These are phyloP conservation scores for Trebouxia sp. DNA, from an alignment of 139 green algal species.

Conservation along the genomic window DNA sequence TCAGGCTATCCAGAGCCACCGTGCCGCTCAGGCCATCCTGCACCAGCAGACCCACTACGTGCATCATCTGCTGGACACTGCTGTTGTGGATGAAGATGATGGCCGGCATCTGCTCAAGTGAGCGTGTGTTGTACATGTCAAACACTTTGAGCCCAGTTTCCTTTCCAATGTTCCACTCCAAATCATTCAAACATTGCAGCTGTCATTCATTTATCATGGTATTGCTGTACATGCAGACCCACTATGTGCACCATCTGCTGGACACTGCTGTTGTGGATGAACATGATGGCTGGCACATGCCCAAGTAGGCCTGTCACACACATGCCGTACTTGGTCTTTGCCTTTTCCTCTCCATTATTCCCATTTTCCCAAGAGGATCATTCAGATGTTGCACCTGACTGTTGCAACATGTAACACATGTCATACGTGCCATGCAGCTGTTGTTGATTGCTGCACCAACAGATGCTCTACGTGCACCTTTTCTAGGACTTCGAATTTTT, in stretches of 20 bases:
- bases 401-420: no score
- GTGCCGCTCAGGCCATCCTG: conserved; percentile 49
- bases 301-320: conserved; percentile 1
- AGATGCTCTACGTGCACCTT: no score
- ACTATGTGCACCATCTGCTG: conserved; percentile 73
- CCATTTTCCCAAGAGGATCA: no score
- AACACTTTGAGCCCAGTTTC: neutral
- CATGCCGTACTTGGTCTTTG: neutral
- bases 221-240: conserved; percentile 45
- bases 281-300: conserved; percentile 57
- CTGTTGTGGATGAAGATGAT: conserved; percentile 74
- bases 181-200: no score
- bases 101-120: conserved; percentile 46
- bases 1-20: conserved; percentile 59
- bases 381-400: no score
- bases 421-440: no score
- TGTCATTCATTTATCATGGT: no score
- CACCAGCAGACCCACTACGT: conserved; percentile 63
- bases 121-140: neutral
- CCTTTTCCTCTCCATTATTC: no score
- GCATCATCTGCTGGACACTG: conserved; percentile 56
- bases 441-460: no score
- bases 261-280: conserved; percentile 67
- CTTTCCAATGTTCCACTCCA: no score
- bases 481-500: no score